Percentiles rank a stretch among this genome's conserved stretches.
These are phyloP conservation scores for Kitagawia praeruptora DNA, from an alignment of 129 eudicot species.

Conservation along the genomic window DNA sequence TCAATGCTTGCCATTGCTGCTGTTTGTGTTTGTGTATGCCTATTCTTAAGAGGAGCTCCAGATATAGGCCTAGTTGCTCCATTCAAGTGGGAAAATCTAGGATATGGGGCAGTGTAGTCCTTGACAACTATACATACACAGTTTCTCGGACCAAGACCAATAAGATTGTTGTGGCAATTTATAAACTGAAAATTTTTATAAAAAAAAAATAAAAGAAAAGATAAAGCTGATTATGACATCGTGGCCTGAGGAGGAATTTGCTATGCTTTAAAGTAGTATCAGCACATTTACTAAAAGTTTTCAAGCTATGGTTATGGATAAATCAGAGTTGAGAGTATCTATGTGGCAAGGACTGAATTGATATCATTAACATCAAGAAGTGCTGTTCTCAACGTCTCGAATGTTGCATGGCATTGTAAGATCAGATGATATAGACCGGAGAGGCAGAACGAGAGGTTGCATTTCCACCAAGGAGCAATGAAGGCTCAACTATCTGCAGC, in stretches of 20 bases:
- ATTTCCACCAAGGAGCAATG: background rate
- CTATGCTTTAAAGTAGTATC: background rate
- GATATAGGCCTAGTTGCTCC: slow-evolving; percentile 49
- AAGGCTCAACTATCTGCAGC: background rate
- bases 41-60: slow-evolving; percentile 67
- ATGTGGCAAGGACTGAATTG: background rate
- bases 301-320: background rate
- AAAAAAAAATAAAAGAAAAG: background rate
- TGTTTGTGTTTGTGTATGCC: slow-evolving; percentile 94
- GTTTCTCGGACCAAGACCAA: background rate
- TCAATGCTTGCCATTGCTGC: slow-evolving; percentile 96
- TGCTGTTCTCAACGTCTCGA: background rate
- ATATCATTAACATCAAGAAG: background rate
- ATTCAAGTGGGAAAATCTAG: slow-evolving; percentile 68
- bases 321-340: background rate
- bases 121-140: background rate
- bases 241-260: background rate
- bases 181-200: background rate
- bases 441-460: background rate
- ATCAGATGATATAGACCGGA: background rate
- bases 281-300: background rate
- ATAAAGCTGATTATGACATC: background rate
- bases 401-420: background rate
- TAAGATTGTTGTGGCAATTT: background rate
- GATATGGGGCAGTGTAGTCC: slow-evolving; percentile 50